Evolutionary conservation across 345 rosid species (phyloP), one percentile per base, ranked within the genome.

Genomic region (Populus simonii): DNA sequence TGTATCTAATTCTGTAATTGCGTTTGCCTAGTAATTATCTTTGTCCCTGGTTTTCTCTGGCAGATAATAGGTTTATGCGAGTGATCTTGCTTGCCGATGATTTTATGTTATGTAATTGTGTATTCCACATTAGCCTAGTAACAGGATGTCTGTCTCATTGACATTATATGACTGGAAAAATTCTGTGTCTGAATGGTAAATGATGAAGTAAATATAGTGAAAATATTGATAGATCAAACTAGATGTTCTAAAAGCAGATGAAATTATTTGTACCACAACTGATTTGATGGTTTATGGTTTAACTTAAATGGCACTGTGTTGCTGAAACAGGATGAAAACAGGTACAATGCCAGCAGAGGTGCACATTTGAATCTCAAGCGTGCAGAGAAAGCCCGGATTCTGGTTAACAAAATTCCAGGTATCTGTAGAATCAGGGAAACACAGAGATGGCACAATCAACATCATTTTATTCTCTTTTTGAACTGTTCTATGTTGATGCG

Each of bases 351-450:
- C 25, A 92, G 99, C 84, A 87, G 97, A 87, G 99, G 99, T 25
- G 97, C 99, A 3, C 99, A 96, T 75, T 86, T 94, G 83, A 96
- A 96, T 86, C 99, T 96, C 87, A 96, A 96, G 91, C 97, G 98
- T 38, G 99, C 99, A 39, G 98, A 96, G 81, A 94, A 91, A 82
- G 97, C 98, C 53, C 86, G 99, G 62, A 80, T 92, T 80, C 81
- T 96, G 82, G 99, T 96, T 62, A 96, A 90, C 91, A 94, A 92
- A 89, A 96, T 96, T 84, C 97, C 99, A 71, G 96, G 98, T 93
- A 91, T 69, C 80, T 76, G 55, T 80, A 55, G 67, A 77, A 65
- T 76, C 22, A 35, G 45, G 18, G 27, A 41, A 66, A 17, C 15
- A 29, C 41, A 12, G 55, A 0, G 11, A n/a, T 63, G 39, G 61